These are phyloP conservation scores for Solanum hybrid DNA, from an alignment of 305 asterid species.

Conservation along the genomic window DNA sequence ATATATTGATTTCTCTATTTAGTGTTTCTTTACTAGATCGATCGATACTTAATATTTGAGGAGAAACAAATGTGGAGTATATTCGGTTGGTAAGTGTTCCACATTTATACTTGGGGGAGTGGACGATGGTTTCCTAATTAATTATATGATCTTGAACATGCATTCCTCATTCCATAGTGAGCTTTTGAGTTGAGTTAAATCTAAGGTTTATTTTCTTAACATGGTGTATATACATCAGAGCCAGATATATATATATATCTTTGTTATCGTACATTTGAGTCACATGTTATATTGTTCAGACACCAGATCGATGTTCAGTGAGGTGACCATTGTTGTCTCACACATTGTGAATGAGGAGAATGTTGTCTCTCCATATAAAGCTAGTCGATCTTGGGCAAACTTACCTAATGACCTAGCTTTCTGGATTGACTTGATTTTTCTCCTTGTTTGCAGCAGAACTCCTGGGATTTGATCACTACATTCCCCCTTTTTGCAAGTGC, in stretches of 20 bases:
- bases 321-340: not conserved
- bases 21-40: not conserved
- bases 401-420: not conserved
- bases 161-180: not conserved
- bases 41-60: not conserved
- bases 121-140: not conserved
- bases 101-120: not conserved
- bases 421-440: not conserved
- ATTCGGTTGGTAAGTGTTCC: not conserved
- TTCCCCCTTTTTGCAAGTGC: conserved; percentile 23
- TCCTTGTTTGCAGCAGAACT: conserved; percentile 24
- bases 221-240: not conserved
- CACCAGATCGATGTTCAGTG: not conserved
- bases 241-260: not conserved
- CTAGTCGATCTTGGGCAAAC: not conserved
- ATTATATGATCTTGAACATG: not conserved
- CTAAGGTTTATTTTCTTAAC: not conserved
- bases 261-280: not conserved
- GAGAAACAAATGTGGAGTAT: not conserved
- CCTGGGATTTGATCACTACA: conserved; percentile 21
- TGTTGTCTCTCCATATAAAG: not conserved
- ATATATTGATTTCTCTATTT: not conserved
- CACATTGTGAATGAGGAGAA: not conserved
- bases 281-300: not conserved
- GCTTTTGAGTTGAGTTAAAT: not conserved